Evolutionary conservation across 2,329 filamentous ascomycete species (phyloP).

Genomic region (Trichoderma atroviride): DNA sequence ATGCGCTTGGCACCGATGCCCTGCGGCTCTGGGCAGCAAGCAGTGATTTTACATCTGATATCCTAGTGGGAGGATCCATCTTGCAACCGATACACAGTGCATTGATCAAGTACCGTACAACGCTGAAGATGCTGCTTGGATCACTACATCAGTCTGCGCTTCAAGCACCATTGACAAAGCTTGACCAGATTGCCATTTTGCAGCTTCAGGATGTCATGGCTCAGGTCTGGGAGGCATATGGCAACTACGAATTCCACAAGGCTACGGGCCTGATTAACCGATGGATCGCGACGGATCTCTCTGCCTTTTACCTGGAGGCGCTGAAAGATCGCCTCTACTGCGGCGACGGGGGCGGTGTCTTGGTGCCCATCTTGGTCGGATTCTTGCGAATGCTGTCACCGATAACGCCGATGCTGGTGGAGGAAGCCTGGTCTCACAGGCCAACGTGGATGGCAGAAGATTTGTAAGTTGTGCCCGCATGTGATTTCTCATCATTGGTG

Average conservation of each 20-base stretch:
- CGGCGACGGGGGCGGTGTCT: conserved; percentile 65
- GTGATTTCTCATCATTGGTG: background rate
- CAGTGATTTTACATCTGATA: conserved; percentile 87
- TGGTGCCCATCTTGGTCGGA: conserved; percentile 69
- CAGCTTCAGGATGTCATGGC: conserved; percentile 69
- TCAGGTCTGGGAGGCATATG: conserved; percentile 66
- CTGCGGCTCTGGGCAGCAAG: conserved; percentile 89
- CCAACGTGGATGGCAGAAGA: conserved; percentile 64
- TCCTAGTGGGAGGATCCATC: conserved; percentile 77
- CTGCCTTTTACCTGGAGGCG: conserved; percentile 90
- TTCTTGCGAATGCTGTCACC: conserved; percentile 79
- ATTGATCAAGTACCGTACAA: conserved; percentile 85
- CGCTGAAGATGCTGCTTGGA: conserved; percentile 87
- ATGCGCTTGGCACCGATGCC: conserved; percentile 81
- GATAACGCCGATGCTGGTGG: conserved; percentile 79
- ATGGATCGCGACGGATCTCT: conserved; percentile 82
- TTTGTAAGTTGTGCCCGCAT: conserved; percentile 39
- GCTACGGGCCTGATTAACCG: conserved; percentile 73
- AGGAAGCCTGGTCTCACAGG: conserved; percentile 83
- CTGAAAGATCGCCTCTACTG: conserved; percentile 93
- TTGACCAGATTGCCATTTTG: conserved; percentile 75
- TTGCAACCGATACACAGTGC: conserved; percentile 75
- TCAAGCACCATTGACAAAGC: conserved; percentile 54
- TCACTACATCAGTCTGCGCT: conserved; percentile 62
- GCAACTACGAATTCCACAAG: conserved; percentile 80